These are phyloP conservation scores for Paraglomus brasilianum DNA, from an alignment of 192 early-diverging fungal species.

Conservation along the genomic window DNA sequence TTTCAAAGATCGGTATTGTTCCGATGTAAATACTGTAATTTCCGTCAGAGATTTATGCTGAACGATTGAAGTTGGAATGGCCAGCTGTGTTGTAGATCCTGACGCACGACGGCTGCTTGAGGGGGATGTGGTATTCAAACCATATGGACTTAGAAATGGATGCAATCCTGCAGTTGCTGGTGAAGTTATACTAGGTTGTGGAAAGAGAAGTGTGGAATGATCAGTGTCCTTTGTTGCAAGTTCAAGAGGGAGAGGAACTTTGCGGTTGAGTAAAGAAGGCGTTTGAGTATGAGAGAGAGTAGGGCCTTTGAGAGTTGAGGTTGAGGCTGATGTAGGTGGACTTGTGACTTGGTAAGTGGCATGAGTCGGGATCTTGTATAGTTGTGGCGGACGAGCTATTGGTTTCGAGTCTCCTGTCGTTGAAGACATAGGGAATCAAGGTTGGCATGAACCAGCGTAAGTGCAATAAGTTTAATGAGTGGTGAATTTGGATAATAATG, in stretches of 20 bases:
- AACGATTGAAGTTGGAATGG: not conserved
- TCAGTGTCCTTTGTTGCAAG: not conserved
- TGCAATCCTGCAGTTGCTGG: not conserved
- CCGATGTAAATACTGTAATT: slow-evolving; percentile 14
- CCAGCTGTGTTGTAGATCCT: not conserved
- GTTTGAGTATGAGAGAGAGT: not conserved
- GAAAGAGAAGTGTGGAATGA: not conserved
- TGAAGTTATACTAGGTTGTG: slow-evolving; percentile 2
- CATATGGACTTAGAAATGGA: not conserved
- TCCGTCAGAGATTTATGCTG: slow-evolving; percentile 18
- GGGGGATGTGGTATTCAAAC: not conserved
- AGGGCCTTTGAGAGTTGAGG: not conserved
- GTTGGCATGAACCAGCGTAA: too few relatives aligned
- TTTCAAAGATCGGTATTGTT: slow-evolving; percentile 10
- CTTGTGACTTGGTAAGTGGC: not conserved
- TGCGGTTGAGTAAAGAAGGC: slow-evolving; percentile 1
- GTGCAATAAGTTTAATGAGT: too few relatives aligned
- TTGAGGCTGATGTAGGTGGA: not conserved
- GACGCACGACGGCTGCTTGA: not conserved
- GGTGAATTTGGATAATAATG: too few relatives aligned
- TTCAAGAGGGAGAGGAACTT: slow-evolving; percentile 2
- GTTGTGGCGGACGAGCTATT: slow-evolving; percentile 21
- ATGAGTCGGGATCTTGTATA: not conserved
- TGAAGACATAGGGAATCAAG: not conserved
- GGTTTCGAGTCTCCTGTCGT: not conserved